A percentile compares a stretch with the other conserved stretches of the same genome.
phyloP scores from a whole-genome alignment of 768 basidiomycete genomes.

The Tulasnella sp. region DNA sequence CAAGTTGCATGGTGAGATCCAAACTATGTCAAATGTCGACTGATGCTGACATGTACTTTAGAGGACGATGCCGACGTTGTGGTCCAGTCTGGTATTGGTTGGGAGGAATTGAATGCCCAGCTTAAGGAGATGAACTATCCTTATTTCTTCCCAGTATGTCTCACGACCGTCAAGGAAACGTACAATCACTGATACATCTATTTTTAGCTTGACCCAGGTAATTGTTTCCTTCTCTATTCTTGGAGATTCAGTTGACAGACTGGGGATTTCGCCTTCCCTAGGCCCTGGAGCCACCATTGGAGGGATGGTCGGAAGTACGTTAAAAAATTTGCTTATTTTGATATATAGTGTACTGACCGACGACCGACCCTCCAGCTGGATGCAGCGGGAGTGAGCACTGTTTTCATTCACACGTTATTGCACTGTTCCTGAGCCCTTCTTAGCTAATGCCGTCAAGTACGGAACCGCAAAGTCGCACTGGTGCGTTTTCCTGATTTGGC shows the following conservation, averaged over 20 bases:
- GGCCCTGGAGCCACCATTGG: constrained; percentile 63
- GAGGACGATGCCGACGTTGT: constrained; percentile 65
- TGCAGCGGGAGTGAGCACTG: constrained; percentile 19
- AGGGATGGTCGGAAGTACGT: constrained; percentile 83
- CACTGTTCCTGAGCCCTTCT: neutral
- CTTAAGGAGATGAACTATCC: constrained; percentile 59
- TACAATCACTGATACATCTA: neutral
- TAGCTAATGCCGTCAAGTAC: constrained; percentile 76
- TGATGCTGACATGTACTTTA: constrained; percentile 27
- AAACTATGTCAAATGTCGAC: constrained; percentile 20
- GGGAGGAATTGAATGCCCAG: constrained; percentile 68
- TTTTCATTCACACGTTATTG: neutral
- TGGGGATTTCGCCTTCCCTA: constrained; percentile 31
- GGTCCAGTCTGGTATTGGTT: constrained; percentile 59
- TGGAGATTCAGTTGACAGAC: neutral
- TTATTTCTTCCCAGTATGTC: constrained; percentile 75
- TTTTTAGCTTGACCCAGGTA: constrained; percentile 53
- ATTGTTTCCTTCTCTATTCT: constrained; percentile 43
- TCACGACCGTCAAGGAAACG: neutral
- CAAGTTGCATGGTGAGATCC: constrained; percentile 43
- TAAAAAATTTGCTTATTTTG: constrained; percentile 61
- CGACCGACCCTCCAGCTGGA: neutral
- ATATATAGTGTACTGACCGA: neutral
- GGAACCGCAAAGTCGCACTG: constrained; percentile 84
- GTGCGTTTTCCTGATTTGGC: constrained; percentile 64